These are phyloP conservation scores for Bretschneidera sinensis DNA, from an alignment of 345 rosid species.

Conservation along the genomic window DNA sequence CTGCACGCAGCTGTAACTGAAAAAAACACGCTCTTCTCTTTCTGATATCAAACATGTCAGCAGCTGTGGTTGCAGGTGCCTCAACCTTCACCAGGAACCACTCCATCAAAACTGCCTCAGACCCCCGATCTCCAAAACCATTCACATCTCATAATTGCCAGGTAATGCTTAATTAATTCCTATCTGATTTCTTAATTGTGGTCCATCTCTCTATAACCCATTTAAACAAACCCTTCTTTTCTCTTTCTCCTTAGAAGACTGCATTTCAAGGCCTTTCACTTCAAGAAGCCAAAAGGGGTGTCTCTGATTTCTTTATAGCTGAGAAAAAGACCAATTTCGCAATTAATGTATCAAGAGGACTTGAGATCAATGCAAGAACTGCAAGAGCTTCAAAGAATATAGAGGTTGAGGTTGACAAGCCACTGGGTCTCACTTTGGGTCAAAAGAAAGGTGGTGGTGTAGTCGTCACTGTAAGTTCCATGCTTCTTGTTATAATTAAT, in stretches of 20 bases:
- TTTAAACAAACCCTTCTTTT: too few species aligned
- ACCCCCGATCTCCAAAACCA: neutral
- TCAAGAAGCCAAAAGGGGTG: slow-evolving; percentile 49
- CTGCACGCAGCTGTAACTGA: too few species aligned
- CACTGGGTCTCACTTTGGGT: slow-evolving; percentile 85
- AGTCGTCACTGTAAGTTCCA: slow-evolving; percentile 66
- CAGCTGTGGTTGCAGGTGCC: neutral
- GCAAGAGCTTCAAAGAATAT: slow-evolving; percentile 70
- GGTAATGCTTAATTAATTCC: neutral
- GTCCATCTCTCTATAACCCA: neutral
- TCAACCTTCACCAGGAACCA: neutral
- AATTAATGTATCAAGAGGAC: slow-evolving; percentile 25
- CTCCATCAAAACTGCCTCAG: neutral
- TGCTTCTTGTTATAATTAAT: neutral
- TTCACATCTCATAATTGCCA: neutral
- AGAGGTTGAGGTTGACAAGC: slow-evolving; percentile 97
- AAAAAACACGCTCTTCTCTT: neutral
- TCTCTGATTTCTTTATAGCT: slow-evolving; percentile 38
- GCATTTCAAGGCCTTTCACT: slow-evolving; percentile 62
- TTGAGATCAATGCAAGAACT: slow-evolving; percentile 58
- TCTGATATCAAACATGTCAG: neutral
- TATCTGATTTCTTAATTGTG: too few species aligned
- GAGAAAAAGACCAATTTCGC: slow-evolving; percentile 17
- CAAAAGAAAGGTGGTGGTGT: slow-evolving; percentile 91
- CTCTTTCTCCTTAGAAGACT: slow-evolving; percentile 39